These are phyloP conservation scores for Dictyostelium citrinum DNA, from an alignment of 78 protist genomes.

Conservation along the genomic window DNA sequence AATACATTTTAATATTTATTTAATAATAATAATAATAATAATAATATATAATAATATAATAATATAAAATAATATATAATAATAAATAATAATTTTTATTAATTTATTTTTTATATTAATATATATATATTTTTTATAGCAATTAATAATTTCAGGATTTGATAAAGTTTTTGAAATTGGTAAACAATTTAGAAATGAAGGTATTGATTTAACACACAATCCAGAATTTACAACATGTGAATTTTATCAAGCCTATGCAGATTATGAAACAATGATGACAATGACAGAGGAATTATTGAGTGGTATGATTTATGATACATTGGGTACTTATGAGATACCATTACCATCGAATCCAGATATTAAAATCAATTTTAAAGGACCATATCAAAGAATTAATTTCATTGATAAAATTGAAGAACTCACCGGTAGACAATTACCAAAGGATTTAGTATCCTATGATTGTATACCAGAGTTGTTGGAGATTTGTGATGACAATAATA, in stretches of 20 bases:
- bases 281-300: constrained; percentile 95
- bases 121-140: neutral
- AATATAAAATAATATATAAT: too few species aligned
- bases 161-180: constrained; percentile 99
- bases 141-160: constrained; percentile 98
- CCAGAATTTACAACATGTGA: constrained; percentile 99
- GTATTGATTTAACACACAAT: constrained; percentile 98
- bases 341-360: constrained; percentile 64
- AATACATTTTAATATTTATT: neutral
- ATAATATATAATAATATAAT: too few species aligned
- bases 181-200: constrained; percentile 99
- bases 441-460: constrained; percentile 34
- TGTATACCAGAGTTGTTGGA: constrained; percentile 69
- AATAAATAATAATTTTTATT: neutral
- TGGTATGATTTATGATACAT: constrained; percentile 71
- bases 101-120: neutral
- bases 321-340: constrained; percentile 77
- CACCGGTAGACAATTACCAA: constrained; percentile 63
- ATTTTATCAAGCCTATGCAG: constrained; percentile 99
- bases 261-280: constrained; percentile 98
- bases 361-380: constrained; percentile 97
- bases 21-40: too few species aligned
- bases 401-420: constrained; percentile 87
- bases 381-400: constrained; percentile 94
- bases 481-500: constrained; percentile 65